phyloP scores from a whole-genome alignment of 2,329 filamentous ascomycete genomes.

The Alternaria atra region DNA sequence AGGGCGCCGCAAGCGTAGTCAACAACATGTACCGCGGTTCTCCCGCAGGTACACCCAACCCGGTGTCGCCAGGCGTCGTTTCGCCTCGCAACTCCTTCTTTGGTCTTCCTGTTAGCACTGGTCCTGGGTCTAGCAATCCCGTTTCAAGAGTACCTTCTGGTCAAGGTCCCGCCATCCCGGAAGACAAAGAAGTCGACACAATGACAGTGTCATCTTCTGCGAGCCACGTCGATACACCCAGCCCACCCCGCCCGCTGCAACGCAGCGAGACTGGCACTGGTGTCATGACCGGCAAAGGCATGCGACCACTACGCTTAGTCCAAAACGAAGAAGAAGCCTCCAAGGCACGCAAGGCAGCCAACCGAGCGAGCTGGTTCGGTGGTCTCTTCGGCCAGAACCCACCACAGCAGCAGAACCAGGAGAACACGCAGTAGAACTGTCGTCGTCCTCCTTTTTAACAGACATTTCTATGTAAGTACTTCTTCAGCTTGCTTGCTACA shows the following conservation, averaged over 20 bases:
- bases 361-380: slow-evolving; percentile 58
- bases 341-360: slow-evolving; percentile 54
- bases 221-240: slow-evolving; percentile 48
- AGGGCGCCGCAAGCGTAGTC: slow-evolving; percentile 75
- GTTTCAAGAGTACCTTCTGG: slow-evolving; percentile 51
- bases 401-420: slow-evolving; percentile 30
- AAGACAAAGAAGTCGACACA: slow-evolving; percentile 44
- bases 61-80: slow-evolving; percentile 58
- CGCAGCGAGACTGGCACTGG: slow-evolving; percentile 46
- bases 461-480: slow-evolving; percentile 13
- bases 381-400: slow-evolving; percentile 54
- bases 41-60: slow-evolving; percentile 47
- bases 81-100: slow-evolving; percentile 52
- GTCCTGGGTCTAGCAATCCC: slow-evolving; percentile 49
- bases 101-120: slow-evolving; percentile 52
- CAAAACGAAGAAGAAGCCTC: slow-evolving; percentile 67
- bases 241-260: slow-evolving; percentile 67
- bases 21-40: slow-evolving; percentile 86
- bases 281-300: slow-evolving; percentile 69
- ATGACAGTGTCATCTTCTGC: slow-evolving; percentile 35
- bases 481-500: slow-evolving; percentile 1
- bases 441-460: background rate
- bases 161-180: slow-evolving; percentile 35
- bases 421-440: slow-evolving; percentile 21
- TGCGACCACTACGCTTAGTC: slow-evolving; percentile 85